Percentiles rank a stretch among this genome's conserved stretches.
These are phyloP conservation scores for Aspergillus sp. DNA, from an alignment of 2,329 filamentous ascomycete species.

Conservation along the genomic window DNA sequence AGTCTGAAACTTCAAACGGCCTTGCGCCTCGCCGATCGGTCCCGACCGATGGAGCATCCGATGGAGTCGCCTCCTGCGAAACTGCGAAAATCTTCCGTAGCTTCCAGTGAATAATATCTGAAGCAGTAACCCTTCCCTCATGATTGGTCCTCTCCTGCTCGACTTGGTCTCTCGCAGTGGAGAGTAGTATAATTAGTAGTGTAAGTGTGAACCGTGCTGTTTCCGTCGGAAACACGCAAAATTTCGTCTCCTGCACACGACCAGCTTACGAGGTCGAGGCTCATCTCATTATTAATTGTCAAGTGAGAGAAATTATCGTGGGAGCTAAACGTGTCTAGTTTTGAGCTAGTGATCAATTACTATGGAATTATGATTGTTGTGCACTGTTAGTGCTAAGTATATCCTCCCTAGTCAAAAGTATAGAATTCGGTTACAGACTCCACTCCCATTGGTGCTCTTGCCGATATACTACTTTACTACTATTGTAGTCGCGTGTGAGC, in stretches of 20 bases:
- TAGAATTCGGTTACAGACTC: neutral
- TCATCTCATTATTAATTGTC: constrained; percentile 6
- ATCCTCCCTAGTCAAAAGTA: neutral
- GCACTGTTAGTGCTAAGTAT: constrained; percentile 1
- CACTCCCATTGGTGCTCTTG: neutral
- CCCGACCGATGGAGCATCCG: constrained; percentile 24
- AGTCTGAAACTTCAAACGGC: constrained; percentile 8
- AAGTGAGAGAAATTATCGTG: neutral
- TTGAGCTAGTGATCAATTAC: neutral
- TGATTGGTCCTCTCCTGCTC: neutral
- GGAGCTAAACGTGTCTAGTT: neutral
- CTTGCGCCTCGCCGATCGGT: constrained; percentile 22
- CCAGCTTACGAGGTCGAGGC: constrained; percentile 2
- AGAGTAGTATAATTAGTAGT: constrained; percentile 6
- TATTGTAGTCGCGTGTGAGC: neutral
- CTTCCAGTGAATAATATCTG: neutral
- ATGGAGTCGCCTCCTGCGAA: constrained; percentile 11
- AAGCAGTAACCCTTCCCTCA: neutral
- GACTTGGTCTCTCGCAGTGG: neutral
- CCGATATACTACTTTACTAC: neutral
- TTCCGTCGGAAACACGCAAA: constrained; percentile 4
- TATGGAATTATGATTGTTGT: neutral
- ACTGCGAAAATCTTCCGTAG: constrained; percentile 3
- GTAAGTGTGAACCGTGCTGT: constrained; percentile 3
- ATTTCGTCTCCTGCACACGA: neutral